phyloP scores from a whole-genome alignment of 352 stramenopile genomes.

The Peronosclerospora sorghi region DNA sequence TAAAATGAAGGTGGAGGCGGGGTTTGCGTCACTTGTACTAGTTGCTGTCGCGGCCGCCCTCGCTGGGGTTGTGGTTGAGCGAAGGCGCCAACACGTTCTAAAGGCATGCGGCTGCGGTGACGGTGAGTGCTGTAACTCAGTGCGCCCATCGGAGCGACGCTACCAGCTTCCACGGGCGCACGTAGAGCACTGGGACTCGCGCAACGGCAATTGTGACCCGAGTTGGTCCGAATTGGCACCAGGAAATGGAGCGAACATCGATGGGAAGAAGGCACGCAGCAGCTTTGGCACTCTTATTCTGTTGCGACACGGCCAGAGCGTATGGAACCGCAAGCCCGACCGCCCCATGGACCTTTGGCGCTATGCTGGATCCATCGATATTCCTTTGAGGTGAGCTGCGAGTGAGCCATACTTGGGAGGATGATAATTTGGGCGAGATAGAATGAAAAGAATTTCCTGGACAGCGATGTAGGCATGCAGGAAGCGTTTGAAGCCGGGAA shows the following conservation, averaged over 20 bases:
- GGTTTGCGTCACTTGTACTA: slow-evolving; percentile 17
- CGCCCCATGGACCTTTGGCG: slow-evolving; percentile 62
- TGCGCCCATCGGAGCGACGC: slow-evolving; percentile 36
- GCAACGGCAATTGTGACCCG: slow-evolving; percentile 39
- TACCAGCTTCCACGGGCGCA: slow-evolving; percentile 68
- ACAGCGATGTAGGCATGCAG: slow-evolving; percentile 68
- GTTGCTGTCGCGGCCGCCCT: slow-evolving; percentile 7
- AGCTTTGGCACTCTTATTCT: slow-evolving; percentile 74
- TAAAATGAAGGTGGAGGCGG: not conserved
- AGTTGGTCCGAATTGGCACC: slow-evolving; percentile 46
- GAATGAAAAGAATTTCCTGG: not conserved
- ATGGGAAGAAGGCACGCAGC: slow-evolving; percentile 25
- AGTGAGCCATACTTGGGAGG: too few relatives aligned
- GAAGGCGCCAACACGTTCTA: slow-evolving; percentile 14
- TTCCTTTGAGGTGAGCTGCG: slow-evolving; percentile 40
- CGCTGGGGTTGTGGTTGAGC: slow-evolving; percentile 21
- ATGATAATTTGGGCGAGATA: not conserved
- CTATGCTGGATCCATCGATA: slow-evolving; percentile 77
- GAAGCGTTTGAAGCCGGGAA: slow-evolving; percentile 72
- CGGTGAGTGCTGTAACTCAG: slow-evolving; percentile 70
- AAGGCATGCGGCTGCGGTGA: slow-evolving; percentile 47
- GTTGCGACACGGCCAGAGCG: slow-evolving; percentile 73
- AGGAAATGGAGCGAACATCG: slow-evolving; percentile 1
- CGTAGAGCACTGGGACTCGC: slow-evolving; percentile 58
- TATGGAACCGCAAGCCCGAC: slow-evolving; percentile 79